phyloP scores from a whole-genome alignment of 2,329 filamentous ascomycete species.

The Fusarium sp. region DNA sequence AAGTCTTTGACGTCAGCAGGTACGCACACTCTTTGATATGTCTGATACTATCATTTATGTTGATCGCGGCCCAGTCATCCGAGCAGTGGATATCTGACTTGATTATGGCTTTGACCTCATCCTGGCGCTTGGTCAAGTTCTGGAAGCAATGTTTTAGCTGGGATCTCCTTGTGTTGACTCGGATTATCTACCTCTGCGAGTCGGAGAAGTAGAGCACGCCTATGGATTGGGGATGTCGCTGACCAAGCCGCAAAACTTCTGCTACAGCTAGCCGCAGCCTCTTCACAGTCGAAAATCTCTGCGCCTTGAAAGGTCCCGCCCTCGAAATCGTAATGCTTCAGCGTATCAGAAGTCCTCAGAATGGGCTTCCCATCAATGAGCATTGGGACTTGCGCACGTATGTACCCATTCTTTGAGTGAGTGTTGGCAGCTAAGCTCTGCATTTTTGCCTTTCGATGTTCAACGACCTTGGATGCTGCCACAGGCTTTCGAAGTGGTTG shows the following conservation, averaged over 20 bases:
- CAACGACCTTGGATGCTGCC: accelerated
- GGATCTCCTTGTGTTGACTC: accelerated
- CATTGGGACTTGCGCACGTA: background rate
- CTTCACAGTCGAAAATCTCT: background rate
- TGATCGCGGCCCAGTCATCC: background rate
- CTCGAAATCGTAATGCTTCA: background rate
- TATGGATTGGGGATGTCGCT: background rate
- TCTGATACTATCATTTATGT: background rate
- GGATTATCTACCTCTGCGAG: background rate
- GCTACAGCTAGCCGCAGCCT: background rate
- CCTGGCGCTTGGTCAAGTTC: background rate
- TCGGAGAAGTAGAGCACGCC: background rate
- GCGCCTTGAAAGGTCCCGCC: background rate
- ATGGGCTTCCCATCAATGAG: background rate
- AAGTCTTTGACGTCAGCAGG: background rate
- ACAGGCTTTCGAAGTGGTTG: background rate
- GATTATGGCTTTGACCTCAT: background rate
- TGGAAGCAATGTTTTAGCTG: background rate
- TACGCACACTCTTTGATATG: background rate
- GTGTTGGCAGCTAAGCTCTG: background rate
- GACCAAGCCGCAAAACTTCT: background rate
- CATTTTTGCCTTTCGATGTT: background rate
- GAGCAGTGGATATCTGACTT: background rate
- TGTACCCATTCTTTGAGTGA: background rate
- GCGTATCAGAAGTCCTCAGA: background rate